Percentiles rank a stretch among this genome's conserved stretches.
Evolutionary conservation across 441 rosid species (phyloP).

Genomic region (Populus hybrid): DNA sequence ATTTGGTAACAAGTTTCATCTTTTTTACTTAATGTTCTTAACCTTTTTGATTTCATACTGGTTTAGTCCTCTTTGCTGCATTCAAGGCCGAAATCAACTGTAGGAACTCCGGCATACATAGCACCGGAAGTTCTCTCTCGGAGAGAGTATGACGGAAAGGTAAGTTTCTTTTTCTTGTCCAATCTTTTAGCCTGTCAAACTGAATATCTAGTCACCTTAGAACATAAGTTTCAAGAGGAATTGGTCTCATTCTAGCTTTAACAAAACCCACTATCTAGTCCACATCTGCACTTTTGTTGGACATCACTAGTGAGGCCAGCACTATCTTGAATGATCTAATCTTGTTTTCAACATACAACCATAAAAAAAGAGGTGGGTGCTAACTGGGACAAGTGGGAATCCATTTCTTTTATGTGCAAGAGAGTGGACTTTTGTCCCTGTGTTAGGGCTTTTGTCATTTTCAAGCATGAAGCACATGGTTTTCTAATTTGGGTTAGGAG

Average conservation of each 20-base stretch:
- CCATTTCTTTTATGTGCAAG: slow-evolving; percentile 15
- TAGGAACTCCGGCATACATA: slow-evolving; percentile 95
- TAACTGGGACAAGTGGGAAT: slow-evolving; percentile 9
- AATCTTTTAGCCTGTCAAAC: neutral
- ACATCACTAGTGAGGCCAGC: neutral
- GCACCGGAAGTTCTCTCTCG: slow-evolving; percentile 90
- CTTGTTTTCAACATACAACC: neutral
- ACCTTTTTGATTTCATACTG: slow-evolving; percentile 5
- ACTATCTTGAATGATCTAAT: slow-evolving; percentile 3
- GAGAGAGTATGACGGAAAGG: slow-evolving; percentile 90
- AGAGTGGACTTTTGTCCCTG: neutral
- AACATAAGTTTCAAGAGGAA: neutral
- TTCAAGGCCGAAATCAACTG: slow-evolving; percentile 90
- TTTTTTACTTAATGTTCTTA: neutral
- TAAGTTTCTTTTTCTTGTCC: slow-evolving; percentile 14
- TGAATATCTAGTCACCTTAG: neutral
- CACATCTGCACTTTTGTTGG: neutral
- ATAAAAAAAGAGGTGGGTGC: slow-evolving; percentile 1
- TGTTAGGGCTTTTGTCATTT: slow-evolving; percentile 8
- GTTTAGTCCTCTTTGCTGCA: slow-evolving; percentile 79
- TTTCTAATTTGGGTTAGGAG: neutral
- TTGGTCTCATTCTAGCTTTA: neutral
- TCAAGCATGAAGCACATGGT: slow-evolving; percentile 1
- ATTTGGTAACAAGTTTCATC: neutral
- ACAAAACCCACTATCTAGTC: neutral